Conservation (phyloP, 352 stramenopile genomes). For the Phytophthora idaei region DNA sequence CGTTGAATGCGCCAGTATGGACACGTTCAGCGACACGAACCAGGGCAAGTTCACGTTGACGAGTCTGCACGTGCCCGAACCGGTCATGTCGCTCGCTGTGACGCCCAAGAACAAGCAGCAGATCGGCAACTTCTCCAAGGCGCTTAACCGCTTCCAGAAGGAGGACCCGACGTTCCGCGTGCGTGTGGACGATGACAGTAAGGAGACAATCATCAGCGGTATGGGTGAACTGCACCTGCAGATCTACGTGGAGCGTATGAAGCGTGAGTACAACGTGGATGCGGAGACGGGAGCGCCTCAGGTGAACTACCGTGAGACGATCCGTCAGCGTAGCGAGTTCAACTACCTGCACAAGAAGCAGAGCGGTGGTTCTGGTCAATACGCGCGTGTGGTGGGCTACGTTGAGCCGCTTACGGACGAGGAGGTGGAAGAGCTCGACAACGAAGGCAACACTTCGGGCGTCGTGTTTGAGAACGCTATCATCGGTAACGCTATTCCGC, state of each 20-base stretch:
- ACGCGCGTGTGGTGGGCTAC: slow-evolving; percentile 96
- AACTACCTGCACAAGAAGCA: slow-evolving; percentile 99
- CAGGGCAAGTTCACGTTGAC: slow-evolving; percentile 93
- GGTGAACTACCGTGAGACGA: slow-evolving; percentile 99
- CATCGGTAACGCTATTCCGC: slow-evolving; percentile 98
- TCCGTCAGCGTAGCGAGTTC: slow-evolving; percentile 93
- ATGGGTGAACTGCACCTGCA: slow-evolving; percentile 99
- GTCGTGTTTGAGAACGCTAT: slow-evolving; percentile 98
- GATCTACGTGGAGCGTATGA: slow-evolving; percentile 99
- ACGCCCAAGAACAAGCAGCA: slow-evolving; percentile 96
- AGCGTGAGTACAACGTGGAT: slow-evolving; percentile 97
- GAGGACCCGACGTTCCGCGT: slow-evolving; percentile 99
- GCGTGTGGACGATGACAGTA: slow-evolving; percentile 96
- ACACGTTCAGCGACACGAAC: slow-evolving; percentile 95
- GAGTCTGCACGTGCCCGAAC: slow-evolving; percentile 98
- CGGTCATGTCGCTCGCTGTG: slow-evolving; percentile 98
- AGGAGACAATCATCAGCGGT: slow-evolving; percentile 98
- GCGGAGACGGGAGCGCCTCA: slow-evolving; percentile 91
- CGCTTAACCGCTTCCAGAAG: slow-evolving; percentile 95
- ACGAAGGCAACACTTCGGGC: slow-evolving; percentile 36
- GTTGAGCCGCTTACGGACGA: slow-evolving; percentile 94
- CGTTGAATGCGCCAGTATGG: slow-evolving; percentile 98
- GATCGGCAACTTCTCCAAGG: slow-evolving; percentile 96
- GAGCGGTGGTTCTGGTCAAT: slow-evolving; percentile 97
- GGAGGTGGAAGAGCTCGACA: slow-evolving; percentile 63